Evolutionary conservation across 495 filamentous ascomycete species (phyloP), one percentile per base, ranked within the genome.

Genomic region (Podospora bellae-mahoneyi): DNA sequence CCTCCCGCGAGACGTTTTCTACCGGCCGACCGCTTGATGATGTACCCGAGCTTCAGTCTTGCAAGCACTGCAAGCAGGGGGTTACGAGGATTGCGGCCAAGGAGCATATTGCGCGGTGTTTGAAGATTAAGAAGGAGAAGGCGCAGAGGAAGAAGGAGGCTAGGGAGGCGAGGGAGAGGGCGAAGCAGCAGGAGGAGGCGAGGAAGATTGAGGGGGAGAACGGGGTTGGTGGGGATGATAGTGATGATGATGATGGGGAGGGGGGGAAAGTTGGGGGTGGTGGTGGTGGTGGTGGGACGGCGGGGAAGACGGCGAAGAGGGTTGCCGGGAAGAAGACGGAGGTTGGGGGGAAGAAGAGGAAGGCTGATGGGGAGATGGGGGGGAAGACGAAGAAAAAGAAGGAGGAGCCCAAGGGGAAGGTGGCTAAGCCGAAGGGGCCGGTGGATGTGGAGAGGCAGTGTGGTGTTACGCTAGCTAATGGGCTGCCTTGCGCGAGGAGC

Each of bases 381-480:
- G 91, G 88, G 5, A 92, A 92, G 75, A 81, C 84, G 53, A 97
- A 97, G 86, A 97, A 97, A 80, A 93, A 95, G 80, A 97, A 97
- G 79, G 95, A 97, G 78, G 94, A 98, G 69, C 92, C 93, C 2
- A 97, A 97, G 75, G 85, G 90, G 15, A 97, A 97, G 77, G 82
- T 85, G 0, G 86, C 92, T 4, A 97, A 97, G 70, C 91, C 92
- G 0, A 97, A 97, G 82, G 93, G 86, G 0, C 95, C 95, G 3
- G 95, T 99, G 27, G 96, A 99, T 79, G 95, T 99, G 30, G 95
- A 98, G 80, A 90, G 90, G 76, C 96, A 99, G 82, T 99, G 95
- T 73, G 95, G 95, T 84, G 95, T 99, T 20, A 84, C 88, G 57
- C 85, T 97, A 58, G 86, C 91, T 0, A 85, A 87, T 60, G 94